Base-by-base conservation (phyloP, 345 rosid genomes). In the Acer negundo region DNA sequence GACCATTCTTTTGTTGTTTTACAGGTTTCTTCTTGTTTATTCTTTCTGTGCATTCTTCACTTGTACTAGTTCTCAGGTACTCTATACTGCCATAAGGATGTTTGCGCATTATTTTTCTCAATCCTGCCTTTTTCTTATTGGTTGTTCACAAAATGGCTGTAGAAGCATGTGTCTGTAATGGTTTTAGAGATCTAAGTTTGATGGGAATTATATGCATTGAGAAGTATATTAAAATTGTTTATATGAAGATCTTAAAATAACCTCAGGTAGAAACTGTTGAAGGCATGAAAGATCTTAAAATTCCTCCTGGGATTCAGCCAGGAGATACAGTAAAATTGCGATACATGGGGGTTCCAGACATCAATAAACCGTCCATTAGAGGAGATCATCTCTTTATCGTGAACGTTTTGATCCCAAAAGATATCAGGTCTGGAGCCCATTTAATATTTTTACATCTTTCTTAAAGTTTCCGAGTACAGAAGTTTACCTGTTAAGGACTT, bases 241-340 rank as follows among this genome's bases (percentile, higher is more conserved):
- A 75, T 15, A 24, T 76, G 38, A 55, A 40, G 38, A 31, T 74
- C 58, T 69, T 51, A 10, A 75, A 77, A 76, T 76, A 78, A 82
- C 80, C 51, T 69, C 88, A 95, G 99, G 99, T 95, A 68, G 93
- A 93, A 80, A 95, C 99, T 20, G 90, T 93, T 24, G 94, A 90
- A 75, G 99, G 99, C 63, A 75, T 82, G 77, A 86, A 79, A 86
- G 92, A 90, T 80, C 94, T 93, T 80, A 79, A 69, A 67, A 90
- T 95, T 79, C 98, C 97, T 46, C 42, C 89, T 7, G 99, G 98
- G 72, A 85, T 86, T 83, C 98, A 95, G 88, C 94, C 97, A 46
- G 98, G 98, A 6, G 97, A 90, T 71, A 82, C 86, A 17, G 70
- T 95, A 76, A 95, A 82, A 77, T 81, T 95, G 77, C 22, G 70